Conservation (phyloP, 768 basidiomycete genomes). For the Daedaleopsis sinensis region DNA sequence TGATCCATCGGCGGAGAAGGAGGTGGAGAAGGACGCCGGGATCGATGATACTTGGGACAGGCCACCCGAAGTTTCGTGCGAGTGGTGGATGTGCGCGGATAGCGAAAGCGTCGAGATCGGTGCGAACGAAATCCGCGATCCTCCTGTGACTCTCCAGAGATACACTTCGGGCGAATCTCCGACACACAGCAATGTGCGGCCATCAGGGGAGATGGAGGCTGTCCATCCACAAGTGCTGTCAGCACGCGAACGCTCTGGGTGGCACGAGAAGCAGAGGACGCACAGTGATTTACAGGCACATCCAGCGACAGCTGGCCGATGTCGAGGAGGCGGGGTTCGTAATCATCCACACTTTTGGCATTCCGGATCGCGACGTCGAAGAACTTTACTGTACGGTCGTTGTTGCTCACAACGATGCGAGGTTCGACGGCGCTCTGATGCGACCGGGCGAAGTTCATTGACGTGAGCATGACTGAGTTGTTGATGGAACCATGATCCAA, state of each 20-base stretch:
- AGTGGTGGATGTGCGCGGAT: constrained; percentile 47
- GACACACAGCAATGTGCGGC: constrained; percentile 83
- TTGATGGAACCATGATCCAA: constrained; percentile 71
- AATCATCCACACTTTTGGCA: constrained; percentile 26
- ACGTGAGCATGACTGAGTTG: constrained; percentile 74
- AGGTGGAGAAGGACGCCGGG: constrained; percentile 77
- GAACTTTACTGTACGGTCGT: constrained; percentile 80
- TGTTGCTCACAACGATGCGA: constrained; percentile 81
- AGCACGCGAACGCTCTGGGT: constrained; percentile 16
- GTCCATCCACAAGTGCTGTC: constrained; percentile 4
- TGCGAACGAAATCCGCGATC: constrained; percentile 59
- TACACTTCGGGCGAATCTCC: constrained; percentile 89
- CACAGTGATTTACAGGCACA: constrained; percentile 84
- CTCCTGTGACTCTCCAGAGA: constrained; percentile 76
- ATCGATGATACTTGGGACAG: constrained; percentile 32
- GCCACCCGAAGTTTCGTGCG: constrained; percentile 17
- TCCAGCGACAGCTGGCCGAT: constrained; percentile 59
- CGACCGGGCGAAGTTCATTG: constrained; percentile 60
- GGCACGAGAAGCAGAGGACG: constrained; percentile 32
- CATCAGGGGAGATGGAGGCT: constrained; percentile 92
- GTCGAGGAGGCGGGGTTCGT: constrained; percentile 25
- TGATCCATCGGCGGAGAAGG: constrained; percentile 73
- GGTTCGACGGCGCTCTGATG: constrained; percentile 72
- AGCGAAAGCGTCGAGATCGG: constrained; percentile 71
- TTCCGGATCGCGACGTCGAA: constrained; percentile 70